These are phyloP conservation scores for Elongisporangium prolatum DNA, from an alignment of 352 stramenopile genomes.

Conservation along the genomic window DNA sequence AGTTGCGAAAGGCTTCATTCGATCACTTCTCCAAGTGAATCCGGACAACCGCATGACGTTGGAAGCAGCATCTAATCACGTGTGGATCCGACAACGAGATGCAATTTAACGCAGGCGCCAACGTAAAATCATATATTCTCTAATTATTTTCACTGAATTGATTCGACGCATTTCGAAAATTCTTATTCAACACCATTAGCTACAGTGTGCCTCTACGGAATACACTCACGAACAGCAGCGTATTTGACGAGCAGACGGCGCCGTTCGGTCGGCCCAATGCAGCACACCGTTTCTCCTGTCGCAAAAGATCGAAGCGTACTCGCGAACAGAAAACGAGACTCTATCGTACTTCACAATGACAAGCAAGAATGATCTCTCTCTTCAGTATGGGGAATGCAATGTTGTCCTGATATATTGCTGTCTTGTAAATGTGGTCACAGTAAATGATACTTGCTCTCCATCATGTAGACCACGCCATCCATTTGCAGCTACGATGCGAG, in stretches of 20 bases:
- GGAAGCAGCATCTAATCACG: slow-evolving; percentile 40
- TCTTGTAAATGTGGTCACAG: slow-evolving; percentile 19
- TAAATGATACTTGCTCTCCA: slow-evolving; percentile 51
- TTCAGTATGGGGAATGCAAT: slow-evolving; percentile 24
- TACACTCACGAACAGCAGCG: no score
- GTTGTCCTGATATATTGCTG: slow-evolving; percentile 16
- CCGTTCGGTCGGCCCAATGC: no score
- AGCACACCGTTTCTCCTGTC: no score
- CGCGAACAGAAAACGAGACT: no score
- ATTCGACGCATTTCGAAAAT: no score
- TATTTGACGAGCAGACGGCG: no score
- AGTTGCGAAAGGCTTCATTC: slow-evolving; percentile 61
- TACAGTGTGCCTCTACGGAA: no score
- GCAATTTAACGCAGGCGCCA: slow-evolving; percentile 15
- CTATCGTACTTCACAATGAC: no score
- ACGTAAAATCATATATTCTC: not conserved
- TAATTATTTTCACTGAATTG: slow-evolving; percentile 2
- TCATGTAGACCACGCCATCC: slow-evolving; percentile 53
- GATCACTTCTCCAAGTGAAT: slow-evolving; percentile 43
- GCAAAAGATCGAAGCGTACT: no score
- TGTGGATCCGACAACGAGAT: slow-evolving; percentile 46
- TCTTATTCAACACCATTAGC: no score
- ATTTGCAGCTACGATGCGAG: slow-evolving; percentile 41
- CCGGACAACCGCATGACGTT: slow-evolving; percentile 61
- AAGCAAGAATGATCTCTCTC: no score